phyloP scores from a whole-genome alignment of 371 early-diverging fungal genomes.

The Mucor irregularis region DNA sequence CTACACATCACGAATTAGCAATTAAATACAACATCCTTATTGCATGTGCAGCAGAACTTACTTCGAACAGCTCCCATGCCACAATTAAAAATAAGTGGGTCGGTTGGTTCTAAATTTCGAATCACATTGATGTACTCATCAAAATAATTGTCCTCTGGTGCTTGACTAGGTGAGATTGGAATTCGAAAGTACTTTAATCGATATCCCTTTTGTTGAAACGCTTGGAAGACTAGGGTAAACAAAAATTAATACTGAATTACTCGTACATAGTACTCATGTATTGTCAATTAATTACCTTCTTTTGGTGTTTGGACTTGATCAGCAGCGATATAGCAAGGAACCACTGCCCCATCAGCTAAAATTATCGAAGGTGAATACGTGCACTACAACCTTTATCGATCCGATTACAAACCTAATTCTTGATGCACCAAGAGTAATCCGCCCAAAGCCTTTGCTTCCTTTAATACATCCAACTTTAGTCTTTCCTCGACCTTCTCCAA shows the following conservation, averaged over 20 bases:
- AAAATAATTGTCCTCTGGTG: slow-evolving; percentile 69
- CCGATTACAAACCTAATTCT: slow-evolving; percentile 49
- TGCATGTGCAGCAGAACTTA: slow-evolving; percentile 30
- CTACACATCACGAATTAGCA: slow-evolving; percentile 26
- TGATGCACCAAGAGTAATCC: slow-evolving; percentile 72
- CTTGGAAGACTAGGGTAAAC: slow-evolving; percentile 63
- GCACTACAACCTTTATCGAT: too few species aligned
- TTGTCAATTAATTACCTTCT: slow-evolving; percentile 40
- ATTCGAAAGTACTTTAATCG: slow-evolving; percentile 61
- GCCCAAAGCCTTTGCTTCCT: slow-evolving; percentile 54
- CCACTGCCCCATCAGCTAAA: slow-evolving; percentile 53
- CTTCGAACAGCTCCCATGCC: slow-evolving; percentile 76
- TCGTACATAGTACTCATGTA: too few species aligned
- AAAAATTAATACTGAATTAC: too few species aligned
- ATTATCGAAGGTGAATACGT: background rate
- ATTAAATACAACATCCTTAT: background rate
- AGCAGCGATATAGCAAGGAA: slow-evolving; percentile 68
- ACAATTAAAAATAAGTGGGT: slow-evolving; percentile 72
- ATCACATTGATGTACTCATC: slow-evolving; percentile 69
- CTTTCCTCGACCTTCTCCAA: slow-evolving; percentile 73
- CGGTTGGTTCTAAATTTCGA: slow-evolving; percentile 42
- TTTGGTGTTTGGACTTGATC: slow-evolving; percentile 64
- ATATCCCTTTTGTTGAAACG: slow-evolving; percentile 46
- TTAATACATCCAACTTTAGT: slow-evolving; percentile 66
- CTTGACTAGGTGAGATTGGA: slow-evolving; percentile 68